Evolutionary conservation across 116 monocot genomes (phyloP).

Genomic region (Zostera marina): DNA sequence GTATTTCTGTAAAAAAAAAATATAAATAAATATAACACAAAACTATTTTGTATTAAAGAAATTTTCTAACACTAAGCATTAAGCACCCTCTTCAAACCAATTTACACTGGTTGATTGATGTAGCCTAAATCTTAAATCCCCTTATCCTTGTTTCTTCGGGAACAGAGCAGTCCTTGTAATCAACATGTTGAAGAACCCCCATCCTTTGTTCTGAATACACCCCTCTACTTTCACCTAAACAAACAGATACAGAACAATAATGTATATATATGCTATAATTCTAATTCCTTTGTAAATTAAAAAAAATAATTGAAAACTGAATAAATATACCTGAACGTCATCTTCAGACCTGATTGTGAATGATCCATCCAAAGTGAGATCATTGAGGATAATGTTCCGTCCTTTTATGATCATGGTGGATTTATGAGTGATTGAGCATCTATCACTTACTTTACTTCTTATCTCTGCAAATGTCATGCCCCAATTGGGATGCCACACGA

Average conservation of each 20-base stretch:
- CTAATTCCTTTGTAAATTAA: no score
- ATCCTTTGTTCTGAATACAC: conserved; percentile 56
- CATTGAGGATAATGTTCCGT: conserved; percentile 31
- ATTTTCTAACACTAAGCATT: neutral
- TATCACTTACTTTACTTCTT: conserved; percentile 36
- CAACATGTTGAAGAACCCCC: conserved; percentile 56
- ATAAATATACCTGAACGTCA: conserved; percentile 56
- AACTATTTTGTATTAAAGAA: no score
- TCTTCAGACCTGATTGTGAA: conserved; percentile 38
- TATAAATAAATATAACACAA: no score
- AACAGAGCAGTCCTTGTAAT: conserved; percentile 50
- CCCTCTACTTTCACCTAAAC: conserved; percentile 49
- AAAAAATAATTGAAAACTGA: neutral
- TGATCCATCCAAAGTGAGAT: conserved; percentile 60
- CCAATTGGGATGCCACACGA: conserved; percentile 80
- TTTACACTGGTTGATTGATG: conserved; percentile 24
- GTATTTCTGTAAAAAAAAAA: no score
- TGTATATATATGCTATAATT: no score
- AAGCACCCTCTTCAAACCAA: conserved; percentile 3
- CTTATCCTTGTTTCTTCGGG: conserved; percentile 61
- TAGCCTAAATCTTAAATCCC: conserved; percentile 45
- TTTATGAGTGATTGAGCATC: conserved; percentile 47
- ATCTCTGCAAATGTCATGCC: conserved; percentile 49
- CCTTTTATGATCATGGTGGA: conserved; percentile 63
- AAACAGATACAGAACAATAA: neutral